Evolutionary conservation across 495 filamentous ascomycete species (phyloP).

Genomic region (Neurospora sp.): DNA sequence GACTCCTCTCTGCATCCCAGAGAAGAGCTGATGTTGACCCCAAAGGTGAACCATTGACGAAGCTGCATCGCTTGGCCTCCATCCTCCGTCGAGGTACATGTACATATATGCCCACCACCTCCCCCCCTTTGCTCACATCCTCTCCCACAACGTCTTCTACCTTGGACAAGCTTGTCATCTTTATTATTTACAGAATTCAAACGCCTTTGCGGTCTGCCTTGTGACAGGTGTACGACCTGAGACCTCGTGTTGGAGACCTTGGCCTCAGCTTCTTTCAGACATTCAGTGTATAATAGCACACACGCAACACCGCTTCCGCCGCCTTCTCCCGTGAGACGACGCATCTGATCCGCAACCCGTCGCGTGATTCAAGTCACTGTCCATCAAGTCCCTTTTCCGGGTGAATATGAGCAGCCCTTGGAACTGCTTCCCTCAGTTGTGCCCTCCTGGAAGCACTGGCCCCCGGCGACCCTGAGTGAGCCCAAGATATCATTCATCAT

Average conservation of each 20-base stretch:
- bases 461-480: constrained; percentile 21
- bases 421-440: constrained; percentile 19
- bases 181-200: neutral
- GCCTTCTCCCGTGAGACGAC: constrained; percentile 2
- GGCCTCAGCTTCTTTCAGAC: neutral
- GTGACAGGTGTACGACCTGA: constrained; percentile 14
- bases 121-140: neutral
- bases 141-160: neutral
- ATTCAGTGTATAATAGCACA: neutral
- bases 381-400: neutral
- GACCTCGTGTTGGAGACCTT: constrained; percentile 19
- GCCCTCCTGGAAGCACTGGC: constrained; percentile 22
- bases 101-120: neutral
- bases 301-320: neutral
- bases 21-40: neutral
- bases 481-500: neutral
- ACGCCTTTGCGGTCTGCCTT: neutral
- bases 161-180: neutral
- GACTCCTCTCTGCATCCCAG: neutral
- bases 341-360: constrained; percentile 2
- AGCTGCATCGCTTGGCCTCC: neutral
- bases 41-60: neutral
- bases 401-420: constrained; percentile 27
- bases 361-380: constrained; percentile 6
- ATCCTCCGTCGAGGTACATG: neutral